Conservation (phyloP, 2,329 filamentous ascomycete genomes). For the Trichoderma brevicompactum region DNA sequence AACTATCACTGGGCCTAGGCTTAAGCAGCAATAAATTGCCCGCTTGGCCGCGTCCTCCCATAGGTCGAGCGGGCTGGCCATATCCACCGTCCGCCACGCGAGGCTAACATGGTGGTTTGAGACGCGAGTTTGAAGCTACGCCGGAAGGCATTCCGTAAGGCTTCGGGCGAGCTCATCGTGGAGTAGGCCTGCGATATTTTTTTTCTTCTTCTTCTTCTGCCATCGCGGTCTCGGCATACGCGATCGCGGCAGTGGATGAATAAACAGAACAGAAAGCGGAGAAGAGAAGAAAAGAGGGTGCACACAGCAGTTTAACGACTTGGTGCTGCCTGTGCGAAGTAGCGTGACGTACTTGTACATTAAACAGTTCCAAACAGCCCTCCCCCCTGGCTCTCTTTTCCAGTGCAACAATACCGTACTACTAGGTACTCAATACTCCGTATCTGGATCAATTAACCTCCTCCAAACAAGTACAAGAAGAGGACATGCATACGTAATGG, state of each 20-base stretch:
- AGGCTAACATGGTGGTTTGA: slow-evolving; percentile 18
- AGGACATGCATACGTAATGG: no score
- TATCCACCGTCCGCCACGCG: slow-evolving; percentile 19
- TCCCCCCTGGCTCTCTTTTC: no score
- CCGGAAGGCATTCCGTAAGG: slow-evolving; percentile 24
- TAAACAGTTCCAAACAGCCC: no score
- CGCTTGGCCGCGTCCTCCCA: neutral
- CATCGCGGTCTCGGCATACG: slow-evolving; percentile 2
- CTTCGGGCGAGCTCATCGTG: slow-evolving; percentile 13
- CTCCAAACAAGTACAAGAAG: no score
- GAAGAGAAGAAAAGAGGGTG: neutral
- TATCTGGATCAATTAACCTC: no score
- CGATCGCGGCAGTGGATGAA: slow-evolving; percentile 3
- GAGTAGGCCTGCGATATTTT: slow-evolving; percentile 15
- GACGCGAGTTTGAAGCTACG: slow-evolving; percentile 26
- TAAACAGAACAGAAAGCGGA: neutral
- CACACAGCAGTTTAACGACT: no score
- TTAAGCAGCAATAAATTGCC: slow-evolving; percentile 1
- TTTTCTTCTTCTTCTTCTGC: neutral
- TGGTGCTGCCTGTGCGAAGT: no score
- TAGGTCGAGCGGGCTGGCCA: slow-evolving; percentile 1
- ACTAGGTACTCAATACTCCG: neutral
- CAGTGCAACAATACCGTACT: no score
- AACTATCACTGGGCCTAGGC: neutral
- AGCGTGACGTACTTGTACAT: no score